Evolutionary conservation across 345 rosid species (phyloP).

Genomic region (Linum lewisii): DNA sequence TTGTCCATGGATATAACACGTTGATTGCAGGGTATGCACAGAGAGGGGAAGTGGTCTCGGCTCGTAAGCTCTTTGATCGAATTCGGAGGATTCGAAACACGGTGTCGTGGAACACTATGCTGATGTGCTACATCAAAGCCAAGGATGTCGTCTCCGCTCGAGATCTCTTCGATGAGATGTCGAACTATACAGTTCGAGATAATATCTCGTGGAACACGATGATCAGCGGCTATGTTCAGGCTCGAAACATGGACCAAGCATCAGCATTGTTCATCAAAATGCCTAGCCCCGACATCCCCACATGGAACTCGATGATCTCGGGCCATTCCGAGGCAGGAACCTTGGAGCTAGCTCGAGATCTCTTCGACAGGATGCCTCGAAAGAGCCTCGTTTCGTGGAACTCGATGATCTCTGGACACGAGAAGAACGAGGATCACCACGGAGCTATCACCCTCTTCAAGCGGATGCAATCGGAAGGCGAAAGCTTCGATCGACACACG

Average conservation of each 20-base stretch:
- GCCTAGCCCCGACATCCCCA: conserved; percentile 40
- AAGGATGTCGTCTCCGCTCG: conserved; percentile 48
- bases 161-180: conserved; percentile 50
- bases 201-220: conserved; percentile 71
- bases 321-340: conserved; percentile 45
- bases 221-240: conserved; percentile 51
- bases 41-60: conserved; percentile 44
- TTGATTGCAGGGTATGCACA: conserved; percentile 70
- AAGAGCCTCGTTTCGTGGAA: conserved; percentile 62
- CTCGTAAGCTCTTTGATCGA: conserved; percentile 46
- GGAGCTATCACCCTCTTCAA: conserved; percentile 47
- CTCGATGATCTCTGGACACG: conserved; percentile 56
- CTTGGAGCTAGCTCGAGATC: conserved; percentile 32
- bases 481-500: conserved; percentile 66
- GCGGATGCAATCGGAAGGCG: conserved; percentile 44
- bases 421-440: conserved; percentile 37
- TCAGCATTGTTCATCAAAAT: conserved; percentile 36
- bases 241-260: conserved; percentile 46
- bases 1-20: conserved; percentile 57
- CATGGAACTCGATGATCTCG: conserved; percentile 58
- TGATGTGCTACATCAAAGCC: conserved; percentile 56
- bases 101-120: conserved; percentile 81
- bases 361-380: conserved; percentile 47
- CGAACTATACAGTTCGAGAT: conserved; percentile 43
- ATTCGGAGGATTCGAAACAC: conserved; percentile 45